Conservation (phyloP, 331 rosid genomes). For the Erythrophleum ivorense region DNA sequence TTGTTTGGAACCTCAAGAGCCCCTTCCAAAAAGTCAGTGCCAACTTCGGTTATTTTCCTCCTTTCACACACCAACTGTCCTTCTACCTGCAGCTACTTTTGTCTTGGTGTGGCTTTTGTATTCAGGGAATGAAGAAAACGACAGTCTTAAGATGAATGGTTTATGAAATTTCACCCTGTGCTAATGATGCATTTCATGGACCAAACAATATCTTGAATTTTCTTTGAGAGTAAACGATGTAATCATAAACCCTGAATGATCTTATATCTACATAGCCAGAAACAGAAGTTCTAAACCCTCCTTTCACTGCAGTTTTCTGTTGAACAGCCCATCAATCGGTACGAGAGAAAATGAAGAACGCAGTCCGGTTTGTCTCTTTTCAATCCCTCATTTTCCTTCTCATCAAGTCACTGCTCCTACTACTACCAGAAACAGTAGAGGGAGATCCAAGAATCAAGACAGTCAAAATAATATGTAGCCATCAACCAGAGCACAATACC, state of each 20-base stretch:
- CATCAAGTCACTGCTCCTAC: conserved; percentile 23
- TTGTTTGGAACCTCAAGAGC: conserved; percentile 17
- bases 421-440: conserved; percentile 41
- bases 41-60: background rate
- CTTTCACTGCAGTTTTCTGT: conserved; percentile 23
- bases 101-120: conserved; percentile 19
- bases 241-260: conserved; percentile 26
- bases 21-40: background rate
- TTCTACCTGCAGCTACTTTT: conserved; percentile 15
- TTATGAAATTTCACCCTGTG: background rate
- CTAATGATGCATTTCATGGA: background rate
- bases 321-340: conserved; percentile 9
- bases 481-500: conserved; percentile 57
- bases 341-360: conserved; percentile 48
- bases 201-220: background rate
- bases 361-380: conserved; percentile 7
- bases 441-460: conserved; percentile 79
- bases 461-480: conserved; percentile 56
- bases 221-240: background rate
- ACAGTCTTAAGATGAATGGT: background rate
- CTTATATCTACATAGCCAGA: background rate
- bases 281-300: conserved; percentile 27
- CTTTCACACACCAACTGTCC: conserved; percentile 28
- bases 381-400: conserved; percentile 40
- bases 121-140: background rate